Conservation (phyloP, 192 early-diverging fungal species). For the Paraglomus occultum region DNA sequence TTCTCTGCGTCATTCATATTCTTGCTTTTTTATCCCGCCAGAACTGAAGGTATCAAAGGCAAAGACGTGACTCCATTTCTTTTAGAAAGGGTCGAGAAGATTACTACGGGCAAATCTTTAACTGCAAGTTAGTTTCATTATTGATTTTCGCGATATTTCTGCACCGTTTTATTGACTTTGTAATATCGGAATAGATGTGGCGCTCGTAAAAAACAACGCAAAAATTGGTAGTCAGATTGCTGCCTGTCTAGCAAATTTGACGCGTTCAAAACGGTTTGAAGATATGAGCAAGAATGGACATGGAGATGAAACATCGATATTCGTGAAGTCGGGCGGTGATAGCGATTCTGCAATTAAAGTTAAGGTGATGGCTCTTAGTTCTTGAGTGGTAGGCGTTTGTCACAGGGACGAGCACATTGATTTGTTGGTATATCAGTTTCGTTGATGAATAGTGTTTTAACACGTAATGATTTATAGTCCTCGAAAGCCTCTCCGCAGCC, state of each 20-base stretch:
- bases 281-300: no score
- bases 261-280: no score
- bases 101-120: conserved; percentile 83
- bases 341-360: no score
- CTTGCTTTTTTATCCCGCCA: conserved; percentile 24
- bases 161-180: neutral
- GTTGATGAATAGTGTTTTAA: no score
- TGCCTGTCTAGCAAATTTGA: conserved; percentile 38
- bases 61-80: conserved; percentile 94
- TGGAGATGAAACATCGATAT: no score
- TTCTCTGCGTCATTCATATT: neutral
- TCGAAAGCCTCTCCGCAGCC: no score
- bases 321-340: no score
- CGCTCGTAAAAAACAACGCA: conserved; percentile 92
- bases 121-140: conserved; percentile 58
- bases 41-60: conserved; percentile 63
- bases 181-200: conserved; percentile 63
- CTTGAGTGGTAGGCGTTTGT: no score
- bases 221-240: conserved; percentile 79
- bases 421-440: no score
- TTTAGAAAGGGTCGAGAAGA: conserved; percentile 75
- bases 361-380: no score
- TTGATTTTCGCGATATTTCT: conserved; percentile 23
- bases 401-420: no score
- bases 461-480: no score